Percentiles rank a stretch among this genome's conserved stretches.
phyloP scores from a whole-genome alignment of 805 yeast genomes.

The Saturnispora bothae region DNA sequence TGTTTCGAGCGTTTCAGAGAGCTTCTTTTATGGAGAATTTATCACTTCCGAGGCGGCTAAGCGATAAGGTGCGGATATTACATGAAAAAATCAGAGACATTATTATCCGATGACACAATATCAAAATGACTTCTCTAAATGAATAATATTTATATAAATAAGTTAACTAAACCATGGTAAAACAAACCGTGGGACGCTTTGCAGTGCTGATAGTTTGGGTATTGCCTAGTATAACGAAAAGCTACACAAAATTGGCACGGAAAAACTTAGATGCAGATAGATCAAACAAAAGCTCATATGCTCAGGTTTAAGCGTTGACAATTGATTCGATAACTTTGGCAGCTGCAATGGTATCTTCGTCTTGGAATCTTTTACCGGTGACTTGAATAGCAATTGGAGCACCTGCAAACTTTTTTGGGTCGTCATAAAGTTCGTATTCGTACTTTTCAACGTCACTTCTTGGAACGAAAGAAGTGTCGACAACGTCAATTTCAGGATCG shows the following conservation, averaged over 20 bases:
- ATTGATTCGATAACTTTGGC: slow-evolving; percentile 30
- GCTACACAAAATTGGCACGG: no score
- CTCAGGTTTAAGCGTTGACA: slow-evolving; percentile 14
- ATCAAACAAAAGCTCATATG: no score
- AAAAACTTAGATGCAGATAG: no score
- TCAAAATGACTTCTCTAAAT: not conserved
- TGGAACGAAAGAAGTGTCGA: slow-evolving; percentile 27
- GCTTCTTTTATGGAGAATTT: no score
- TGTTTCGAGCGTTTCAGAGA: no score
- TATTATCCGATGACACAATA: no score
- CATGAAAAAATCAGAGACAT: not conserved
- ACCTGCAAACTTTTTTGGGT: slow-evolving; percentile 29
- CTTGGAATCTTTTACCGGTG: slow-evolving; percentile 40
- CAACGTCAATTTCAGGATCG: slow-evolving; percentile 38
- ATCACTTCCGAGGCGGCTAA: no score
- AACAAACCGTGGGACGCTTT: no score
- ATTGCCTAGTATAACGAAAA: no score
- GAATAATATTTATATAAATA: not conserved
- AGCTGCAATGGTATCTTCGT: slow-evolving; percentile 38
- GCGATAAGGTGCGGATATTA: not conserved
- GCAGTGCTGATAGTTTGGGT: no score
- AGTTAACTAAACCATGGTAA: no score
- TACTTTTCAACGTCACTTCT: slow-evolving; percentile 32
- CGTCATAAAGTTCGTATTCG: slow-evolving; percentile 25
- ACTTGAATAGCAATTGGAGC: slow-evolving; percentile 43